Conservation (phyloP, 2,329 filamentous ascomycete species). For the Calycina herbarum region DNA sequence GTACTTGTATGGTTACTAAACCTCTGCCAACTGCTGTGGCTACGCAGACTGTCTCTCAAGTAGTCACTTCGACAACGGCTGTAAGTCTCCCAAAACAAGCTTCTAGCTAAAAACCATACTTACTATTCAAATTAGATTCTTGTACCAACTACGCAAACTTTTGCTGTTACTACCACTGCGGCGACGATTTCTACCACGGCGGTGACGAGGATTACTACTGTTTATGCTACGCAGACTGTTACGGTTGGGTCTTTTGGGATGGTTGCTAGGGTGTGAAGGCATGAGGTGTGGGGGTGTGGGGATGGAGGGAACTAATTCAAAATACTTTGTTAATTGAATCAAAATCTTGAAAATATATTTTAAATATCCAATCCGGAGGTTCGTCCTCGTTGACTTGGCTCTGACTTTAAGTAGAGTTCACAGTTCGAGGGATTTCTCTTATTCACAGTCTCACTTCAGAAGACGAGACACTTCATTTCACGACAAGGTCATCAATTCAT, state of each 20-base stretch:
- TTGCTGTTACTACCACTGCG: not conserved
- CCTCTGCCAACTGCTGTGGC: not conserved
- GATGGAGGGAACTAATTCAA: too few species aligned
- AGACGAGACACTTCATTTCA: not conserved
- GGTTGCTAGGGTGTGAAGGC: too few species aligned
- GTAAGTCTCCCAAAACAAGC: not conserved
- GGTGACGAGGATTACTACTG: not conserved
- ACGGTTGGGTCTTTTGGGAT: not conserved
- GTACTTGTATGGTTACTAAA: slow-evolving; percentile 11
- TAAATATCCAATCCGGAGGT: too few species aligned
- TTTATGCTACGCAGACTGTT: slow-evolving; percentile 5
- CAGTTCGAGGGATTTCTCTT: too few species aligned
- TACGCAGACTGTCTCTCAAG: not conserved
- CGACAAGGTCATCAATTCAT: not conserved
- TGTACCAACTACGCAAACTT: not conserved
- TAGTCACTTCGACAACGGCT: not conserved
- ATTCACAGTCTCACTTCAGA: too few species aligned
- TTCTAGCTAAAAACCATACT: not conserved
- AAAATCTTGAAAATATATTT: too few species aligned
- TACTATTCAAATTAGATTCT: not conserved
- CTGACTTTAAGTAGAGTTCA: too few species aligned
- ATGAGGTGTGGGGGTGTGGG: too few species aligned
- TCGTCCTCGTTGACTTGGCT: too few species aligned
- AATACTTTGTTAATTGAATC: too few species aligned
- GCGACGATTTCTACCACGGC: not conserved